Evolutionary conservation across 352 stramenopile genomes (phyloP).

Genomic region (Phytophthora nicotianae): DNA sequence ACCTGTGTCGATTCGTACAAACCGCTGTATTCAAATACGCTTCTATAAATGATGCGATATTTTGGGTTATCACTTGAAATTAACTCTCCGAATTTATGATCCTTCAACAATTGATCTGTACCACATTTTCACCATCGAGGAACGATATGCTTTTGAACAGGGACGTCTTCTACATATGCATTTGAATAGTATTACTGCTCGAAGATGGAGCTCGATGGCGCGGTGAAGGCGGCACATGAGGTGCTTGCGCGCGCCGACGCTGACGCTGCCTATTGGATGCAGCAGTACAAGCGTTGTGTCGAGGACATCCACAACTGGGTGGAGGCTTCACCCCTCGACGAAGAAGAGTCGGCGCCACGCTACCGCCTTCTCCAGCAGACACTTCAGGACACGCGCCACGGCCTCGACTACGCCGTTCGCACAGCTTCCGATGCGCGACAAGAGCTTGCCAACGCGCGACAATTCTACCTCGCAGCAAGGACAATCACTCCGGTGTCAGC

Average conservation of each 20-base stretch:
- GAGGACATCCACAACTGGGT: conserved; percentile 12
- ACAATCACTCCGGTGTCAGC: not conserved
- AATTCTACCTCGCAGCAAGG: conserved; percentile 16
- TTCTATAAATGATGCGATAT: not conserved
- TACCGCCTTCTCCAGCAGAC: conserved; percentile 23
- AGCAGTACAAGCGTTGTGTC: conserved; percentile 18
- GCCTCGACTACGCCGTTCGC: conserved; percentile 24
- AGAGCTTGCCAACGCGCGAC: conserved; percentile 18
- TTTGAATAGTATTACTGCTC: not conserved
- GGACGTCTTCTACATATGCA: not conserved
- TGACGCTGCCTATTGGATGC: conserved; percentile 25
- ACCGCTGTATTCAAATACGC: not conserved
- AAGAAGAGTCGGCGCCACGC: conserved; percentile 9
- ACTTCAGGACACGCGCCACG: conserved; percentile 25
- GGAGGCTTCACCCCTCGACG: not conserved
- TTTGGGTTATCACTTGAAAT: too few species aligned
- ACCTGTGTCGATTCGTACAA: not conserved
- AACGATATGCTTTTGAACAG: not conserved
- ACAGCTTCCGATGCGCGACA: conserved; percentile 16
- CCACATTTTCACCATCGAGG: not conserved
- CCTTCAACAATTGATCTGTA: not conserved
- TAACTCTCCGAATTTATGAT: not conserved
- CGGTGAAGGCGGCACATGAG: conserved; percentile 2
- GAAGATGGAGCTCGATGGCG: conserved; percentile 1
- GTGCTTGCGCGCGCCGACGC: conserved; percentile 6